Base-by-base conservation (phyloP, 768 basidiomycete species). In the Lentinula guzmanii region DNA sequence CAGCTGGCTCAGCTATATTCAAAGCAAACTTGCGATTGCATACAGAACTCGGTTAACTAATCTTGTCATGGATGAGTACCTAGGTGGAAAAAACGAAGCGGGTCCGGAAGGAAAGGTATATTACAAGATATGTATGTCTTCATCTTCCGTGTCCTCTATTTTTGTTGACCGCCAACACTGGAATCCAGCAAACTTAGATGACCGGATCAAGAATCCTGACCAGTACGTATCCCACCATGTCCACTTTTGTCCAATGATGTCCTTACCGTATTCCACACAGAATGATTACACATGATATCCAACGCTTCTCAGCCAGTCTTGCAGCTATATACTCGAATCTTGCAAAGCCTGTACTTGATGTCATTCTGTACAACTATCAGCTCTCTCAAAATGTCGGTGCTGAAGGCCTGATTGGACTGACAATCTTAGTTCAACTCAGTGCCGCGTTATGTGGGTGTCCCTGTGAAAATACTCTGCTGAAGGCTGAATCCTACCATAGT, bases 201-300 rank as follows among this genome's bases (percentile, higher is more conserved):
- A 98, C 70, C 80, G 96, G 54, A 94, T 98, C 54, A 94, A 94
- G 79, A 97, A 98, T 67, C 90, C 93, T 15, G 95, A 98, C 71
- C 94, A 97, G 90, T 91, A 60, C 66, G 82, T 69, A 8, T 39
- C 55, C 3, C 41, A 18, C 35, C 10, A 9, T 10, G n/a, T 39
- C 13, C 8, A 15, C 15, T 21, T 16, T 31, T 58, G n/a, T 46
- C 31, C 24, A 43, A 62, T 35, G n/a, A 41, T 37, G 43, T 52
- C 5, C 34, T 37, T 33, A 28, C 35, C 64, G 33, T 16, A n/a
- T 45, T 43, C 15, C 18, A 34, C 48, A 6, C 67, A 94, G 90
- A 77, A 94, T 95, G 89, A 91, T 97, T 57, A 96, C 94, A 2
- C 88, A 95, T 62, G 96, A 98, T 72, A 94, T 98, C 52, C 92